Base-by-base conservation (phyloP, 805 yeast genomes). In the Starmerella apis region DNA sequence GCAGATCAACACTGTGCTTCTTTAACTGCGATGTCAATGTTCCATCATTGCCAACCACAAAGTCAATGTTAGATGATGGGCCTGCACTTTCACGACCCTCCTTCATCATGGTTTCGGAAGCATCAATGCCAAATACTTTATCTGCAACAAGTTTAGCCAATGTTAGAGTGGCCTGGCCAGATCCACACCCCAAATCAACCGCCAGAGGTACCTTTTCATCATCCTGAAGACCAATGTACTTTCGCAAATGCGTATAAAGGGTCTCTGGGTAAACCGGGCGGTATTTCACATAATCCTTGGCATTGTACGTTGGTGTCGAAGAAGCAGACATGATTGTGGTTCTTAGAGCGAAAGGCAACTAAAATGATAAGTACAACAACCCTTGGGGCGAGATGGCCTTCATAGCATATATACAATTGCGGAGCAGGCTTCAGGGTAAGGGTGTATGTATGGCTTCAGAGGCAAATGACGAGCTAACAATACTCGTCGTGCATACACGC, bases 141-240 rank as follows among this genome's bases (percentile, higher is more conserved):
- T 68, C 61, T 55, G 79, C 80, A 32, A 68, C 61, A 1, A 63
- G 53, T 11, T 44, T 13, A 2, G 73, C 58, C 42, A 81, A 59
- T 35, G 78, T 75, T 50, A 73, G 70, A 0, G 88, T 73, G 1
- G 81, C 90, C 52, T 78, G 78, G 0, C 92, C 94, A 0, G 92
- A 76, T 1, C 94, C 94, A 63, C 86, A 81, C 0, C 92, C 94
- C 7, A 81, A 68, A 63, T 86, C 95, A 6, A 84, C 61, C 4
- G 78, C 76, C 13, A 69, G 52, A 1, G 61, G 47, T 1, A 59
- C 54, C 7, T 56, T 43, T 3, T 57, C 58, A n/a, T 54, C 51
- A 8, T 56, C 56, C 2, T 14, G n/a, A n/a, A 44, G 28, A 14
- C 50, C 52, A 4, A 53, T 32, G 60, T 72, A 79, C 0, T 55